A percentile compares a stretch with the other conserved stretches of the same genome.
Conservation (phyloP, 2,329 filamentous ascomycete species). For the Cladosporium sp. region DNA sequence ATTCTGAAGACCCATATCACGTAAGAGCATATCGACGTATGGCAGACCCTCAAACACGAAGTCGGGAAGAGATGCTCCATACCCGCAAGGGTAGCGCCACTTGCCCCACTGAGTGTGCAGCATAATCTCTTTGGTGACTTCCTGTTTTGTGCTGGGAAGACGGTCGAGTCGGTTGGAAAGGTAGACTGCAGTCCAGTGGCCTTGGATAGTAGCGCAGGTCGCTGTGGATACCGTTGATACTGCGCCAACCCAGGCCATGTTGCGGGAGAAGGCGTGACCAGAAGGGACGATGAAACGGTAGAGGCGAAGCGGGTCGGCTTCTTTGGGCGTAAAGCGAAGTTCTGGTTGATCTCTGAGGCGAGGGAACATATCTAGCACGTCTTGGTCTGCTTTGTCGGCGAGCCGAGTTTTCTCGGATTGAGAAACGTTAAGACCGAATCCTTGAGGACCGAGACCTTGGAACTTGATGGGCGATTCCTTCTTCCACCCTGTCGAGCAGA, state of each 20-base stretch:
- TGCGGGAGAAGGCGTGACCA: constrained; percentile 27
- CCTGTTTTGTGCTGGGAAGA: constrained; percentile 29
- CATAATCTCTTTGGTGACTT: constrained; percentile 44
- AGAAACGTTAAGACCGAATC: constrained; percentile 1
- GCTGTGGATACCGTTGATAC: constrained; percentile 35
- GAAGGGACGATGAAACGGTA: constrained; percentile 44
- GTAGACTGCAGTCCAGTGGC: constrained; percentile 55
- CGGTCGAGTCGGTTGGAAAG: constrained; percentile 50
- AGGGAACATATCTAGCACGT: constrained; percentile 53
- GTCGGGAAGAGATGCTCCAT: constrained; percentile 60
- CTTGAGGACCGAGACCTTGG: constrained; percentile 19
- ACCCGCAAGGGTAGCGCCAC: constrained; percentile 65
- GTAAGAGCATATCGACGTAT: constrained; percentile 65
- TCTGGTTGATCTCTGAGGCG: constrained; percentile 49
- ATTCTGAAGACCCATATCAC: constrained; percentile 59
- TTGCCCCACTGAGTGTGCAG: constrained; percentile 65
- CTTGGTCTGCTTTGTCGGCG: constrained; percentile 42
- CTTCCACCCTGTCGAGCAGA: constrained; percentile 57
- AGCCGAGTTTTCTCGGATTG: constrained; percentile 33
- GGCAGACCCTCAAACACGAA: constrained; percentile 74
- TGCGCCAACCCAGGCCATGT: constrained; percentile 40
- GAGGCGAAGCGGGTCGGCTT: constrained; percentile 31
- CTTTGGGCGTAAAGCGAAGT: constrained; percentile 13
- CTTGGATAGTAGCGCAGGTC: constrained; percentile 37
- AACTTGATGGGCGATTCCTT: constrained; percentile 48